Base-by-base conservation (phyloP, 1,139 yeast species). In the Sugiyamaella pinicola region DNA sequence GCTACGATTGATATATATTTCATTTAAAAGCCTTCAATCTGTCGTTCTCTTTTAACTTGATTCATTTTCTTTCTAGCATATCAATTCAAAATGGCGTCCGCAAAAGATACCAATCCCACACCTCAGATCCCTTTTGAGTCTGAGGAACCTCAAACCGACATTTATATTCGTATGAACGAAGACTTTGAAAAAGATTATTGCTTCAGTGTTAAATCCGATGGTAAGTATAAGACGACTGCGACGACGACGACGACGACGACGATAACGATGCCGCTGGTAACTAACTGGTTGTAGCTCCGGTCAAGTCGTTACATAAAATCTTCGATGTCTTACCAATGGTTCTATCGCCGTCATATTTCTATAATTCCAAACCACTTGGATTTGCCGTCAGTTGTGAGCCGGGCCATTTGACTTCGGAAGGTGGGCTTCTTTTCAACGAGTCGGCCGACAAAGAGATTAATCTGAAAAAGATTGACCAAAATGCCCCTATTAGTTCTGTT, bases 161-260 rank as follows among this genome's bases (percentile, higher is more conserved):
- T 90, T 42, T 91, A 85, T 72, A 70, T 93, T 58, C 84, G 99
- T 54, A 83, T 93, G 79, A 89, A 87, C 67, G 85, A 81, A 57
- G 96, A 90, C 66, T 69, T 73, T 52, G 96, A 89, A 64, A 86
- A 86, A 69, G 99, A 93, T 69, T 91, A 89, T 70, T 88, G 96
- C 63, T 89, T 93, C 74, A 86, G 82, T 61, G 80, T 91, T 15
- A 77, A 78, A 41, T 73, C 81, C 15, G 74, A 78, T 19, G 50
- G 52, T 46, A 33, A 43, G 55, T 44, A n/a, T 5, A n/a, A 26
- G n/a, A 24, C 9, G 28, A 6, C 5, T 24, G 28, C 5, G 9
- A 24, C 12, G 31, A 26, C n/a, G n/a, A n/a, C n/a, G n/a, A n/a
- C n/a, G n/a, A n/a, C n/a, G n/a, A n/a, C n/a, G n/a, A n/a, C n/a